A percentile compares a stretch with the other conserved stretches of the same genome.
These are phyloP conservation scores for Colletotrichum theobromicola DNA, from an alignment of 2,329 filamentous ascomycete genomes.

Conservation along the genomic window DNA sequence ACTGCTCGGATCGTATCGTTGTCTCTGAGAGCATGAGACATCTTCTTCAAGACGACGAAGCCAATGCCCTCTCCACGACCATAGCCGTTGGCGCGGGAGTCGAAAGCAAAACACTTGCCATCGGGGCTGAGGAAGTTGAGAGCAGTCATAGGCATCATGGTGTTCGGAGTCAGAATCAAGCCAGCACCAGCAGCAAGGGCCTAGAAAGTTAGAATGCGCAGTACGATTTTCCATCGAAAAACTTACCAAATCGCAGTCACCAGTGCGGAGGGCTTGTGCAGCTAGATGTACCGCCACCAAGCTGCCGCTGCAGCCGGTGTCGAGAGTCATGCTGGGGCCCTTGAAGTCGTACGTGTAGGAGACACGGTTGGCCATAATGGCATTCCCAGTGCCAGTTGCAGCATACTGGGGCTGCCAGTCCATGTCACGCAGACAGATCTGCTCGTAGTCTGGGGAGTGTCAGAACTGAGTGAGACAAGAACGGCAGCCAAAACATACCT, in stretches of 20 bases:
- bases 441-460: conserved; percentile 48
- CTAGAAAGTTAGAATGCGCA: conserved; percentile 30
- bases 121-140: conserved; percentile 58
- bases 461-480: background rate
- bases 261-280: conserved; percentile 50
- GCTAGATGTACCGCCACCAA: conserved; percentile 60
- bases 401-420: conserved; percentile 56
- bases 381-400: conserved; percentile 57
- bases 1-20: conserved; percentile 64
- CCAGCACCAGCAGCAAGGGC: conserved; percentile 56
- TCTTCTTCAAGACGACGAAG: conserved; percentile 63
- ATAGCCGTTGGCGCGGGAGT: conserved; percentile 66
- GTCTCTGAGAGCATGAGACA: conserved; percentile 61
- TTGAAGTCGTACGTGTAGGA: conserved; percentile 61
- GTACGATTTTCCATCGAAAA: background rate
- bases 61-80: conserved; percentile 68
- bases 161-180: conserved; percentile 59
- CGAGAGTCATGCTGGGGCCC: conserved; percentile 62
- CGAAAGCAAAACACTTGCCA: conserved; percentile 59
- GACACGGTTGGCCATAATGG: conserved; percentile 60
- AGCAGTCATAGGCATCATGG: conserved; percentile 61
- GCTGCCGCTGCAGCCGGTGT: conserved; percentile 64
- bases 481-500: conserved; percentile 33
- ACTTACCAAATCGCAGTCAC: conserved; percentile 47
- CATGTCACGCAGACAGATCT: conserved; percentile 53